phyloP scores from a whole-genome alignment of 2,329 filamentous ascomycete species.

The Fusarium sp. region DNA sequence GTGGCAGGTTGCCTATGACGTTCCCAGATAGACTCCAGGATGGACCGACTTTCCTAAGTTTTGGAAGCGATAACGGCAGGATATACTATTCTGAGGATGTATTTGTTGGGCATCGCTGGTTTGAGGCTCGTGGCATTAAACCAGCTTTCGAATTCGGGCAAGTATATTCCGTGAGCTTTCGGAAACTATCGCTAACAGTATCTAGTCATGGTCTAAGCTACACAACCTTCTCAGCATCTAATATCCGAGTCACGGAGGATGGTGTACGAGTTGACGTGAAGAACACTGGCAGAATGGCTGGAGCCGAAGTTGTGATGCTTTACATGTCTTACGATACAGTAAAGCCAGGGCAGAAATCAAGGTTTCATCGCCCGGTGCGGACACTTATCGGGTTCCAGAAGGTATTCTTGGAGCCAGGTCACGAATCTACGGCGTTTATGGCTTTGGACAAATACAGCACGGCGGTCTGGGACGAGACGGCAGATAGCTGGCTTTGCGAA shows the following conservation, averaged over 20 bases:
- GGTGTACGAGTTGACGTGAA: neutral
- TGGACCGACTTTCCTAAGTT: conserved; percentile 9
- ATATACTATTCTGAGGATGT: conserved; percentile 25
- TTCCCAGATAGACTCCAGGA: conserved; percentile 13
- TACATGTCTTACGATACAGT: neutral
- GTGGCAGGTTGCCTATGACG: conserved; percentile 17
- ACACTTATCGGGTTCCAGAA: conserved; percentile 12
- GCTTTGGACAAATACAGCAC: conserved; percentile 4
- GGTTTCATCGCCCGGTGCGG: neutral
- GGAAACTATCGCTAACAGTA: neutral
- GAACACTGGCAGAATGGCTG: neutral
- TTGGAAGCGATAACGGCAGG: conserved; percentile 14
- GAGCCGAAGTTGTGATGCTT: conserved; percentile 16
- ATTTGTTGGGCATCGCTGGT: conserved; percentile 26
- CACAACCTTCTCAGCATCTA: neutral
- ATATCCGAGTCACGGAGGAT: neutral
- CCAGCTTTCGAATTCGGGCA: conserved; percentile 24
- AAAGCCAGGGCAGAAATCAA: conserved; percentile 1
- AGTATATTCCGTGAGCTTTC: accelerated
- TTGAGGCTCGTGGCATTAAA: conserved; percentile 1
- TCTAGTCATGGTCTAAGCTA: conserved; percentile 20
- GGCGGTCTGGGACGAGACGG: conserved; percentile 8
- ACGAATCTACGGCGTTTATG: neutral
- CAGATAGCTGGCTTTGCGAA: conserved; percentile 4
- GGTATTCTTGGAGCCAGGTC: neutral